These are phyloP conservation scores for Paecilomyces variotii DNA, from an alignment of 2,329 filamentous ascomycete genomes.

Conservation along the genomic window DNA sequence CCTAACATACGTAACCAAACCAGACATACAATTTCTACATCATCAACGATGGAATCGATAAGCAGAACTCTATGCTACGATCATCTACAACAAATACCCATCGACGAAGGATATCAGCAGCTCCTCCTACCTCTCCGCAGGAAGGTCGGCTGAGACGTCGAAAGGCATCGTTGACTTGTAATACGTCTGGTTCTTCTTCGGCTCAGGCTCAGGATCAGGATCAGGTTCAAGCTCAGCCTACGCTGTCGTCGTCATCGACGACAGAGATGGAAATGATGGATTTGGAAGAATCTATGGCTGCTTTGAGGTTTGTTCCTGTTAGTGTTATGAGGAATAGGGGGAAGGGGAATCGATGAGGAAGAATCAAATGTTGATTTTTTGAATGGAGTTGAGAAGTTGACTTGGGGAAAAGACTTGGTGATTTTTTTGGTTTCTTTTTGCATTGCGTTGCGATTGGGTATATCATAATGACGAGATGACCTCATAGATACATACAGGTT, in stretches of 20 bases:
- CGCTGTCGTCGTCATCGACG: not conserved
- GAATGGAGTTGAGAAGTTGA: too few relatives aligned
- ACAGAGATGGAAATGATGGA: constrained; percentile 27
- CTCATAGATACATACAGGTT: too few relatives aligned
- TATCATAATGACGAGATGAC: too few relatives aligned
- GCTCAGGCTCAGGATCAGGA: not conserved
- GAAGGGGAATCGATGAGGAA: constrained; percentile 6
- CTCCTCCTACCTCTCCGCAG: constrained; percentile 16
- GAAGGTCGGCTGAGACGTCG: constrained; percentile 26
- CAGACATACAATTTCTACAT: constrained; percentile 79
- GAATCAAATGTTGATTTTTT: too few relatives aligned
- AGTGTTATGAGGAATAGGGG: constrained; percentile 29
- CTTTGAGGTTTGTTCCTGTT: constrained; percentile 36
- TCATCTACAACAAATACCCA: constrained; percentile 18
- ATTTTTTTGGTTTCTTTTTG: too few relatives aligned
- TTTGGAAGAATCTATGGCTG: constrained; percentile 37
- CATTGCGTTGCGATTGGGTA: too few relatives aligned
- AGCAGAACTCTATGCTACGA: constrained; percentile 67
- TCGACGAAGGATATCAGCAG: constrained; percentile 25
- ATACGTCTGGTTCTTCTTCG: not conserved
- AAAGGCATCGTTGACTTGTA: constrained; percentile 20
- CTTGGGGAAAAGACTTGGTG: too few relatives aligned
- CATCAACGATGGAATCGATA: constrained; percentile 83
- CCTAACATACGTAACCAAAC: not conserved
- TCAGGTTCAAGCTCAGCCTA: not conserved